Percentiles rank a stretch among this genome's conserved stretches.
These are phyloP conservation scores for Zizania palustris DNA, from an alignment of 202 grass and related monocot genomes.

Conservation along the genomic window DNA sequence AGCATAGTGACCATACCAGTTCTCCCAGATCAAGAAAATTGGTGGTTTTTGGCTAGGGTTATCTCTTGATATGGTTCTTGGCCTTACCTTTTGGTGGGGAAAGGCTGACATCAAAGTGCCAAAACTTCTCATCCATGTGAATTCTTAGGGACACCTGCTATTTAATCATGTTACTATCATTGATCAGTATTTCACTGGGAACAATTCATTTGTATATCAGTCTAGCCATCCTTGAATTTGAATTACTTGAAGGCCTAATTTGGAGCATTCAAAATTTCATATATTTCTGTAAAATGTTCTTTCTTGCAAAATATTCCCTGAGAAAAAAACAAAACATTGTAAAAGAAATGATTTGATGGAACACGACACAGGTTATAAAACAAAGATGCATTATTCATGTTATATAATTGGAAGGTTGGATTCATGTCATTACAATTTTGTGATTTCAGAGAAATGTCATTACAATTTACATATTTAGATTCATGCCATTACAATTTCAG, in stretches of 20 bases:
- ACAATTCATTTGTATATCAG: background rate
- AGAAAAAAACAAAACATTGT: background rate
- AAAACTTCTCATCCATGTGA: background rate
- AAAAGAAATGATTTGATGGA: background rate
- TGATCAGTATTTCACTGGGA: background rate
- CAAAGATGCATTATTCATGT: background rate
- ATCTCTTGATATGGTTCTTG: background rate
- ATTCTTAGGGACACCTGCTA: background rate
- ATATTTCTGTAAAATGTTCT: background rate
- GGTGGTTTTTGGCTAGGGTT: constrained; percentile 24
- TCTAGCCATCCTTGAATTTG: background rate
- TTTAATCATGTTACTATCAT: constrained; percentile 2
- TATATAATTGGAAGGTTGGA: background rate
- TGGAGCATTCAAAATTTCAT: background rate
- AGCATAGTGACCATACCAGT: constrained; percentile 32
- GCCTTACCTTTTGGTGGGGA: background rate
- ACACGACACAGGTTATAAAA: background rate
- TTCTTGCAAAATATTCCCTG: background rate
- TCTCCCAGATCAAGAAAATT: background rate
- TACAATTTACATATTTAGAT: too few relatives aligned
- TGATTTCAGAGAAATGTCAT: too few relatives aligned
- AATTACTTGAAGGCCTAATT: background rate
- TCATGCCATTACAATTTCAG: too few relatives aligned
- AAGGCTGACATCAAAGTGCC: background rate
- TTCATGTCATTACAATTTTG: too few relatives aligned